Evolutionary conservation across 768 basidiomycete species (phyloP).

Genomic region (Amanita rimosa): DNA sequence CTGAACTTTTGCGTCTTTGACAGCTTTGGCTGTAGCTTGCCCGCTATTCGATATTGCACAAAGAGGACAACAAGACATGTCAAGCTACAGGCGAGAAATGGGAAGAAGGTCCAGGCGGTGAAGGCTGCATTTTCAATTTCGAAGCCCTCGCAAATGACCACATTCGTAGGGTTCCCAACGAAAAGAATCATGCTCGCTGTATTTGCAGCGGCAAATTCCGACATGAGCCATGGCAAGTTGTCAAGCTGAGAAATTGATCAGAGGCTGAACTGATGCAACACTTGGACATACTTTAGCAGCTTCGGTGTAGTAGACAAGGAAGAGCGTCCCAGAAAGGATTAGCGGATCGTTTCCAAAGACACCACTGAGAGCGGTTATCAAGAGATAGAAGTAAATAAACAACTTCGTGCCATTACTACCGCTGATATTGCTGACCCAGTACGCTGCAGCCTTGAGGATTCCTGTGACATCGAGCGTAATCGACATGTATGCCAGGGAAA

Average conservation of each 20-base stretch:
- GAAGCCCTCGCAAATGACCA: conserved; percentile 86
- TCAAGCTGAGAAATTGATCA: conserved; percentile 19
- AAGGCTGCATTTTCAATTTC: conserved; percentile 65
- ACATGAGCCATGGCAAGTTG: conserved; percentile 58
- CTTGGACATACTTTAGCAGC: conserved; percentile 31
- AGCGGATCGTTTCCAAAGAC: conserved; percentile 92
- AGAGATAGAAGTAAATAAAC: conserved; percentile 72
- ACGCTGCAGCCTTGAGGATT: conserved; percentile 75
- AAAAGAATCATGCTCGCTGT: conserved; percentile 68
- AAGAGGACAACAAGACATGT: conserved; percentile 50
- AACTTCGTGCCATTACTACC: conserved; percentile 62
- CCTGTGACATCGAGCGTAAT: conserved; percentile 88
- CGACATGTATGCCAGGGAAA: conserved; percentile 87
- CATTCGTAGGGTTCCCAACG: conserved; percentile 89
- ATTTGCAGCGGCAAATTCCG: conserved; percentile 72
- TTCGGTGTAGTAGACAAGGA: conserved; percentile 79
- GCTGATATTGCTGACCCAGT: conserved; percentile 77
- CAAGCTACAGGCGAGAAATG: conserved; percentile 59
- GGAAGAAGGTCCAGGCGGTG: conserved; percentile 75
- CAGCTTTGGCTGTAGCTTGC: conserved; percentile 41
- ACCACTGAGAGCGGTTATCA: conserved; percentile 69
- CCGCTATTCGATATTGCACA: conserved; percentile 45
- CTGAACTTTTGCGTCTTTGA: conserved; percentile 24
- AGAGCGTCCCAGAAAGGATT: conserved; percentile 84
- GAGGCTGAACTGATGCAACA: background rate